These are phyloP conservation scores for Nannochloris sp. DNA, from an alignment of 139 green algal genomes.

Conservation along the genomic window DNA sequence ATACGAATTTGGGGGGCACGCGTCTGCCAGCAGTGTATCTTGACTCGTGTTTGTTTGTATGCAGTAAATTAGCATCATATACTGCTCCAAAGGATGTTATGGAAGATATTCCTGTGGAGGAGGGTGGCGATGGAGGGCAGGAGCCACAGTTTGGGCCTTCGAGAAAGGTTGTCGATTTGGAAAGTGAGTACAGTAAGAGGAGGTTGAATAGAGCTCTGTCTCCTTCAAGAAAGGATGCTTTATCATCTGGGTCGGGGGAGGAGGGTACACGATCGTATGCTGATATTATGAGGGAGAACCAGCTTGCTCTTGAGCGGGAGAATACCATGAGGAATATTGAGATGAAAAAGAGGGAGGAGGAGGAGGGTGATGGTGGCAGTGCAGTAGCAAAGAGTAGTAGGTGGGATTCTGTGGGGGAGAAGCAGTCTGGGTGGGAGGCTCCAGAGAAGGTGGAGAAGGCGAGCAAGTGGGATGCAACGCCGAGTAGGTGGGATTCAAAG, in stretches of 20 bases:
- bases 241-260: slow-evolving; percentile 68
- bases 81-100: slow-evolving; percentile 65
- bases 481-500: slow-evolving; percentile 8
- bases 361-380: slow-evolving; percentile 16
- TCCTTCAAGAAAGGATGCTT: slow-evolving; percentile 83
- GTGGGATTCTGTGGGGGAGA: slow-evolving; percentile 59
- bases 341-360: slow-evolving; percentile 46
- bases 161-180: slow-evolving; percentile 71
- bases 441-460: slow-evolving; percentile 55
- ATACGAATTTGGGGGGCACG: no score
- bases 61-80: slow-evolving; percentile 65
- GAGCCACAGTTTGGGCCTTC: neutral
- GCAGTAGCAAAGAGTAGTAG: slow-evolving; percentile 54
- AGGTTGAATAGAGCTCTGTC: slow-evolving; percentile 77
- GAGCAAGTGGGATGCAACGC: slow-evolving; percentile 56
- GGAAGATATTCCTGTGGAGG: slow-evolving; percentile 45
- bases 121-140: slow-evolving; percentile 29
- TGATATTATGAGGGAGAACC: slow-evolving; percentile 78
- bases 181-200: slow-evolving; percentile 81
- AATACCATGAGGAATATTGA: slow-evolving; percentile 89
- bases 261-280: slow-evolving; percentile 65
- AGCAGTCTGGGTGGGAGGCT: slow-evolving; percentile 79
- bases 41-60: neutral
- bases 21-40: no score
- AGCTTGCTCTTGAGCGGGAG: slow-evolving; percentile 74